phyloP scores from a whole-genome alignment of 148 eudicot genomes.

The Silene latifolia region DNA sequence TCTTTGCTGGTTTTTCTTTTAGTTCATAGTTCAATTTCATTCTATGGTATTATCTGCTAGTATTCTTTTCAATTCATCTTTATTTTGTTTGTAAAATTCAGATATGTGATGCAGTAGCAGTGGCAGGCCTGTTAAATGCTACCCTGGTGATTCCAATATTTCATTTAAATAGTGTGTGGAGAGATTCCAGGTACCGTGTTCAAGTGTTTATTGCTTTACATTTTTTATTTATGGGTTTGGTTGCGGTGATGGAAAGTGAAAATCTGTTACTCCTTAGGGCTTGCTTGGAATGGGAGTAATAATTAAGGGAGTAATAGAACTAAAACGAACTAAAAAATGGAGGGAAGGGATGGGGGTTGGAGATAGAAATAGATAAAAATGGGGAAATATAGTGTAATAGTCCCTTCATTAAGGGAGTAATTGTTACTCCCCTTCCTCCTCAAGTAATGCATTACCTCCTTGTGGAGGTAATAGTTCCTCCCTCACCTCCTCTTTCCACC shows the following conservation, averaged over 20 bases:
- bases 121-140: conserved; percentile 90
- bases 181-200: conserved; percentile 75
- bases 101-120: conserved; percentile 99
- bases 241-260: conserved; percentile 2
- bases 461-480: too few relatives aligned
- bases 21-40: neutral
- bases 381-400: too few relatives aligned
- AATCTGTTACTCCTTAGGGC: neutral
- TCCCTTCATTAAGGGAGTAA: too few relatives aligned
- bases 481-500: too few relatives aligned
- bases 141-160: conserved; percentile 94
- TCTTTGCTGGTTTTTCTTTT: neutral
- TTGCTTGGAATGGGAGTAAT: too few relatives aligned
- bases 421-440: too few relatives aligned
- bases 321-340: too few relatives aligned
- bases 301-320: too few relatives aligned
- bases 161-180: conserved; percentile 95
- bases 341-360: too few relatives aligned
- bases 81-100: conserved; percentile 32
- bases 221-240: neutral
- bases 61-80: conserved; percentile 5
- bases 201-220: neutral
- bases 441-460: too few relatives aligned
- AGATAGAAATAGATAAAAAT: too few relatives aligned
- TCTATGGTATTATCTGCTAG: neutral